phyloP scores from a whole-genome alignment of 1,139 yeast genomes.

The Suhomyces guaymorum region DNA sequence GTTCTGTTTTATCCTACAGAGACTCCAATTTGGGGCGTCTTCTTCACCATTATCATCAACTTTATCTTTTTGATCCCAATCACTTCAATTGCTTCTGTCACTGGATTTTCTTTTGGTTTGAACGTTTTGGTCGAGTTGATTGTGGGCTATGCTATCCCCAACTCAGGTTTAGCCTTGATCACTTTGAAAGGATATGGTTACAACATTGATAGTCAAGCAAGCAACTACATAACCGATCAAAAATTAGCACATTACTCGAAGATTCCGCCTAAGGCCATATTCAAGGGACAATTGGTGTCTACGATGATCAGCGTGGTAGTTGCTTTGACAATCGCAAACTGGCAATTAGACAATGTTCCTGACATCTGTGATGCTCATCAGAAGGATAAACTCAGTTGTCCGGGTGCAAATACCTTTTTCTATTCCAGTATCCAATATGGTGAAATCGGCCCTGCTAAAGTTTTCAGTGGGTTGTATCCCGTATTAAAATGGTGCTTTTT shows the following conservation, averaged over 20 bases:
- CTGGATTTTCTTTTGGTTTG: conserved; percentile 22
- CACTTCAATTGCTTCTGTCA: conserved; percentile 18
- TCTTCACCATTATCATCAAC: conserved; percentile 24
- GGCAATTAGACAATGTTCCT: conserved; percentile 27
- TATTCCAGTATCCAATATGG: conserved; percentile 39
- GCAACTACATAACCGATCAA: conserved; percentile 38
- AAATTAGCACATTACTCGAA: conserved; percentile 38
- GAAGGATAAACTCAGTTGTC: conserved; percentile 33
- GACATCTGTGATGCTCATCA: conserved; percentile 32
- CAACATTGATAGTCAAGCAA: conserved; percentile 36
- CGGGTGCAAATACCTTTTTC: conserved; percentile 35
- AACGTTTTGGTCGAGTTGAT: conserved; percentile 24
- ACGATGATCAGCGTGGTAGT: conserved; percentile 28
- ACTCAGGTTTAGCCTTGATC: conserved; percentile 24
- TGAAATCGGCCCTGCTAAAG: conserved; percentile 38
- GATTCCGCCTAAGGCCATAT: conserved; percentile 37
- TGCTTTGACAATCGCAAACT: conserved; percentile 31
- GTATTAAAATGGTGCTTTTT: conserved; percentile 37
- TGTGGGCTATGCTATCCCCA: conserved; percentile 24
- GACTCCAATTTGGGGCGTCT: conserved; percentile 26
- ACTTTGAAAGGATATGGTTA: conserved; percentile 25
- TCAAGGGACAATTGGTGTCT: conserved; percentile 35
- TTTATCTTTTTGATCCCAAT: conserved; percentile 24
- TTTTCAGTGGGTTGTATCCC: conserved; percentile 35
- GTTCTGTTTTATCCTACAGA: conserved; percentile 21